Evolutionary conservation across 2,329 filamentous ascomycete species (phyloP), one percentile per base, ranked within the genome.

Genomic region (Truncatella angustata): DNA sequence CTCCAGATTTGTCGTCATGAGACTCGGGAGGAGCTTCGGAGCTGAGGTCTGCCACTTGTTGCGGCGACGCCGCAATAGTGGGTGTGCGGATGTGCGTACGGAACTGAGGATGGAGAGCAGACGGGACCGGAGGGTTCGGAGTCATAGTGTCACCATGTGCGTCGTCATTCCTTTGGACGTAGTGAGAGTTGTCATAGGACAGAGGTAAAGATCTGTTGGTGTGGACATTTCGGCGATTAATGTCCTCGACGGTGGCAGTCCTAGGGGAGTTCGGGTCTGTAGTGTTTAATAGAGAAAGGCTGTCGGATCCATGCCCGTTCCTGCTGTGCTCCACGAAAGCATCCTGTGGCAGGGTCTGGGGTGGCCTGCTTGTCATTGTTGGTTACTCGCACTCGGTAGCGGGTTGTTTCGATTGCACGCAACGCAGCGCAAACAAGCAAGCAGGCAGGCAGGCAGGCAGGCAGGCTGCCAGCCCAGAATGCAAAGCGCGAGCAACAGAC

Each of bases 31-130:
- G 40, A 52, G 58, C 52, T 46, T 54, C 53, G 47, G 55, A 46
- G 35, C 57, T 35, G 36, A 55, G 56, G 21, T 63, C 60, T 30
- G 59, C 59, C 43, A 63, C 39, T 21, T 64, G 61, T 28, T 66
- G 67, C 35, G 66, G 67, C 44, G 71, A 72, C 37, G 72, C 70
- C 21, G 71, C 67, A 59, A 68, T 72, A 12, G 69, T 73, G 54
- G n/a, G n/a, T n/a, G n/a, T n/a, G n/a, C n/a, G n/a, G 28, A 14
- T 32, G 7, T 68, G 69, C 40, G 70, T 66, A 49, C 66, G 61
- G 55, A 74, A 73, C 54, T 64, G n/a, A n/a, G n/a, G 63, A 35
- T 67, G 60, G 45, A 63, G 63, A 18, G 50, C 57, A 54, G 59
- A 56, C 43, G 59, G 59, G 20, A 55, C 43, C 14, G 56, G 48